A percentile compares a stretch with the other conserved stretches of the same genome.
Evolutionary conservation across 768 basidiomycete genomes (phyloP).

Genomic region (Lactarius vividus): DNA sequence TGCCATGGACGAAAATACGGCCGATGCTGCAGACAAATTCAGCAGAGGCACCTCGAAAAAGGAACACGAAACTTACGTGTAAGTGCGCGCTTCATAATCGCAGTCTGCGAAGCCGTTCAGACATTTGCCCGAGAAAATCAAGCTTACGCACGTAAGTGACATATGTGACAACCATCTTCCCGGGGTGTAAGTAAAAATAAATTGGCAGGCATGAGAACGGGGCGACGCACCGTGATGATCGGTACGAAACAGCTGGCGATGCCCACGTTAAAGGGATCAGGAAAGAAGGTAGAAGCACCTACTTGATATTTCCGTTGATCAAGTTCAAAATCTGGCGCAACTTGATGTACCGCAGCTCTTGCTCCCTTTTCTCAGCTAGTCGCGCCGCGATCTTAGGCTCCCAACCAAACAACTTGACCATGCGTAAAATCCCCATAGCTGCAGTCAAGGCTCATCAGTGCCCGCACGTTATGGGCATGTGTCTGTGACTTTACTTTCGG

Average conservation of each 20-base stretch:
- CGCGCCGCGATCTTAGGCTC: conserved; percentile 43
- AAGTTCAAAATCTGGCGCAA: conserved; percentile 37
- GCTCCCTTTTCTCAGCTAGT: conserved; percentile 37
- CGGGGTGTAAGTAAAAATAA: not conserved
- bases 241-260: conserved; percentile 40
- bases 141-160: conserved; percentile 32
- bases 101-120: conserved; percentile 26
- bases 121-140: too few species aligned
- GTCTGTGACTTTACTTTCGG: conserved; percentile 16
- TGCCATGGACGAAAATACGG: conserved; percentile 35
- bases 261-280: not conserved
- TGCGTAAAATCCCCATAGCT: conserved; percentile 42
- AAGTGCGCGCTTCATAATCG: conserved; percentile 36
- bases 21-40: conserved; percentile 26
- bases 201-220: not conserved
- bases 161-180: conserved; percentile 37
- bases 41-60: not conserved
- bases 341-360: conserved; percentile 39
- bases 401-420: conserved; percentile 65
- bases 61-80: conserved; percentile 27
- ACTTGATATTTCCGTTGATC: conserved; percentile 36
- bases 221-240: conserved; percentile 33
- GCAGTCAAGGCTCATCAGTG: conserved; percentile 3
- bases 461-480: not conserved
- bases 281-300: conserved; percentile 1